Base-by-base conservation (phyloP, 352 stramenopile species). In the Globisporangium cystogenes region DNA sequence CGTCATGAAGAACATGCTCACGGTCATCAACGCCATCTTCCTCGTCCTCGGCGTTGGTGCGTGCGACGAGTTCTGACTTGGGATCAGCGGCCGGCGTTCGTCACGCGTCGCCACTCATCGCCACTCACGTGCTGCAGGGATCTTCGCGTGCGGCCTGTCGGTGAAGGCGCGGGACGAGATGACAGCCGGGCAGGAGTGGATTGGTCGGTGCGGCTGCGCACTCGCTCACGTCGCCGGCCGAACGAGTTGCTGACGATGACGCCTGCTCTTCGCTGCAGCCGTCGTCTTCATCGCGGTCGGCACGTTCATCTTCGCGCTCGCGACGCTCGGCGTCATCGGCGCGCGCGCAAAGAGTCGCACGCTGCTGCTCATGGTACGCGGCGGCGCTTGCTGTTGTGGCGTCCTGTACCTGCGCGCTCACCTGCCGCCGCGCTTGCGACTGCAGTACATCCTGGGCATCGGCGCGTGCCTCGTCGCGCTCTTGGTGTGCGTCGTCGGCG, bases 1-100 rank as follows among this genome's bases (percentile, higher is more conserved):
- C 62, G 74, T 94, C 51, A 92, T 94, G 81, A 86, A 86, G 57
- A 86, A 70, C 58, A 76, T 94, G 67, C 65, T 92, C 51, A 78
- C 75, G 4, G 75, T 92, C 31, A 72, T 87, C 62, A 92, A 90
- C 62, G 64, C 65, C 29, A 65, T 82, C 51, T 94, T 91, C 53
- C 64, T 83, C 24, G 53, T 76, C 16, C 65, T 92, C 14, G 83
- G 81, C 55, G 60, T 57, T 6, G 66, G 65, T 72, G 16, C 24
- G 56, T 59, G 12, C 1, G 7, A 2, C 11, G 4, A n/a, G n/a
- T n/a, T n/a, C n/a, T n/a, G 15, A 36, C 15, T 20, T 4, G 0
- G 20, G 14, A n/a, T 7, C 11, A 18, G 14, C n/a, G 26, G 26
- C 27, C 6, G n/a, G 4, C 12, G 15, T 2, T 41, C 36, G 4